Base-by-base conservation (phyloP, 2,329 filamentous ascomycete genomes). In the Malbranchea cinnamomea region DNA sequence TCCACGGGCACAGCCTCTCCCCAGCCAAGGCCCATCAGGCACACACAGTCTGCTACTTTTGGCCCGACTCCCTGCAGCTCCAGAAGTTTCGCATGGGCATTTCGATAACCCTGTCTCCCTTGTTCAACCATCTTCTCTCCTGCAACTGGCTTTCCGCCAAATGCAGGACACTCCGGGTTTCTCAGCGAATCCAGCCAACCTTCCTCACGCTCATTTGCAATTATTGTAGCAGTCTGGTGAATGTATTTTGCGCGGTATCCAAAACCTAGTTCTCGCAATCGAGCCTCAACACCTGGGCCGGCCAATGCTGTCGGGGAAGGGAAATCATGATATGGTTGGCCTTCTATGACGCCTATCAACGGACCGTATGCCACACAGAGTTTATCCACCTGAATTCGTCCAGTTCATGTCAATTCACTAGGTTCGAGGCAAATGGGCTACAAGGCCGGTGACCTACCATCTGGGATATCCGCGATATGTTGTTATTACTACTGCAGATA, bases 401-500 rank as follows among this genome's bases (percentile, higher is more conserved):
- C 20, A 21, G 22, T 14, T 29, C 27, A 17, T 13, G 30, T 11
- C 31, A 34, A 14, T 7, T 31, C n/a, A n/a, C n/a, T n/a, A n/a
- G n/a, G n/a, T n/a, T n/a, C n/a, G n/a, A n/a, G n/a, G n/a, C n/a
- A n/a, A n/a, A n/a, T n/a, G n/a, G n/a, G n/a, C n/a, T n/a, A n/a
- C n/a, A n/a, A n/a, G n/a, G n/a, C n/a, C n/a, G n/a, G n/a, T n/a
- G n/a, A 20, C 48, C 39, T 45, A 79, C 84, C 89, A 98, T 98
- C 55, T 91, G 81, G 4, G 81, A 87, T 50, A 98, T 98, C 22
- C 89, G 73, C 2, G 76, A 69, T 37, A 98, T 98, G 50, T 98
- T 94, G 59, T 98, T 98, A 57, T 98, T 98, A 56, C 84, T 93
- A 56, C 85, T 94, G 65, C 89, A 98, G 40, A 98, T 98, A 55